Conservation (phyloP, 1,139 yeast species). For the Groenewaldozyma sp. region DNA sequence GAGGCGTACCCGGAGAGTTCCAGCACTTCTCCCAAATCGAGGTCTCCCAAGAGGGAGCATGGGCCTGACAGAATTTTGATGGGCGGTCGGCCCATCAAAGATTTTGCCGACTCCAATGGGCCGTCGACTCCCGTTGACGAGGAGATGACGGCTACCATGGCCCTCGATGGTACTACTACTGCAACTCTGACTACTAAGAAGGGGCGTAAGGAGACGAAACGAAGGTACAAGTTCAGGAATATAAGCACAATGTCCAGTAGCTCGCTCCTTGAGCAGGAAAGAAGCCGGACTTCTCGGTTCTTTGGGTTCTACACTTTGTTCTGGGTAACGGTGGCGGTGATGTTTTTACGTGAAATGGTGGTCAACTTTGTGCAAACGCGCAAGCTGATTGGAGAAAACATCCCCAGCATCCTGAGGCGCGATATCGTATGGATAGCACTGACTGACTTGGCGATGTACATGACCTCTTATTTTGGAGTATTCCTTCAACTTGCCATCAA, state of each 20-base stretch:
- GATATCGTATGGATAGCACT: slow-evolving; percentile 57
- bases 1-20: no score
- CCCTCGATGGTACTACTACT: slow-evolving; percentile 2
- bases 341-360: slow-evolving; percentile 22
- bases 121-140: no score
- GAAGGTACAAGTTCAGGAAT: slow-evolving; percentile 14
- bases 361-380: slow-evolving; percentile 27
- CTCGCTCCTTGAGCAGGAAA: slow-evolving; percentile 20
- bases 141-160: slow-evolving; percentile 1
- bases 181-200: slow-evolving; percentile 3
- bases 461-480: slow-evolving; percentile 48
- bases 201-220: background rate
- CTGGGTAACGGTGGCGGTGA: slow-evolving; percentile 28
- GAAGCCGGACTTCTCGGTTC: slow-evolving; percentile 23
- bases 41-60: no score
- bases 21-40: no score
- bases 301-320: slow-evolving; percentile 32
- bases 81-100: no score
- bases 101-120: no score
- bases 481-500: slow-evolving; percentile 46
- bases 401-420: slow-evolving; percentile 41
- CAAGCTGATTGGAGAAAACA: slow-evolving; percentile 37
- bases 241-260: slow-evolving; percentile 13
- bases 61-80: no score
- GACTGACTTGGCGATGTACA: slow-evolving; percentile 63